A percentile compares a stretch with the other conserved stretches of the same genome.
Evolutionary conservation across 225 moss, liverwort and hornwort genomes (phyloP).

Genomic region (Marchantia paleacea): DNA sequence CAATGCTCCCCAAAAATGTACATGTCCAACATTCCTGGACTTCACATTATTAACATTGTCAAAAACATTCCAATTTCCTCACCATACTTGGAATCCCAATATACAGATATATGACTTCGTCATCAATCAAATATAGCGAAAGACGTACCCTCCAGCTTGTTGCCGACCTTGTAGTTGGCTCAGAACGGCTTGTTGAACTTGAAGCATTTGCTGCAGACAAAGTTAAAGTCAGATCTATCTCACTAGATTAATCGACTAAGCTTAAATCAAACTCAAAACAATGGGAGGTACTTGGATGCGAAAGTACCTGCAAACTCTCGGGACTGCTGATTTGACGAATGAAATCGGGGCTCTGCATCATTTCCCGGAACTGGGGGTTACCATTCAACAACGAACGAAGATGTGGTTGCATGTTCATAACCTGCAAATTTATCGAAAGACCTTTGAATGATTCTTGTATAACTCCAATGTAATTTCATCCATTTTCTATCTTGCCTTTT

Average conservation of each 20-base stretch:
- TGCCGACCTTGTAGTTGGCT: slow-evolving; percentile 44
- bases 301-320: slow-evolving; percentile 78
- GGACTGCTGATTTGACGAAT: slow-evolving; percentile 92
- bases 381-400: slow-evolving; percentile 78
- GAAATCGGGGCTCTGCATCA: slow-evolving; percentile 96
- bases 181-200: slow-evolving; percentile 47
- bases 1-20: no score
- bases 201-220: slow-evolving; percentile 48
- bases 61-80: no score
- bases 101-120: no score
- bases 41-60: no score
- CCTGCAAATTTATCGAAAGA: slow-evolving; percentile 38
- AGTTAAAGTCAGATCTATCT: not conserved
- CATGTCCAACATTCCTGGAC: no score
- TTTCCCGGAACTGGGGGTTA: slow-evolving; percentile 93
- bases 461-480: not conserved
- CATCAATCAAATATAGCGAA: no score
- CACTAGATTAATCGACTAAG: not conserved
- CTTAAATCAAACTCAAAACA: not conserved
- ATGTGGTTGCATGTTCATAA: slow-evolving; percentile 96
- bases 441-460: not conserved
- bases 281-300: not conserved
- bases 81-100: no score
- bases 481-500: not conserved
- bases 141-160: slow-evolving; percentile 38